Conservation (phyloP, 1,139 yeast genomes). For the Zygotorulaspora mrakii region DNA sequence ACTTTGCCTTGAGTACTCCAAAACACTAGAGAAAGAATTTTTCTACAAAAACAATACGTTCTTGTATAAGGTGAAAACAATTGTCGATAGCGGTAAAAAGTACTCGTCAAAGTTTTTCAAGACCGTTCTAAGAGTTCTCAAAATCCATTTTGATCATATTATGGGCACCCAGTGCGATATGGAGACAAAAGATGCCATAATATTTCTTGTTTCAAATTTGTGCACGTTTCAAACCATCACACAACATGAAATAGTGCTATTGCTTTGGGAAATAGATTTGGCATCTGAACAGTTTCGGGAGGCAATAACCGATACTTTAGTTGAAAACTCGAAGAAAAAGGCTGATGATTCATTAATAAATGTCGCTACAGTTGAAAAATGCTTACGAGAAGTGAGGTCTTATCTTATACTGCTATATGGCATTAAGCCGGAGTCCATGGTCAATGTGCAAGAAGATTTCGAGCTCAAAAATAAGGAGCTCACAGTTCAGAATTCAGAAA, state of each 20-base stretch:
- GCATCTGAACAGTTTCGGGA: slow-evolving; percentile 29
- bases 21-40: slow-evolving; percentile 11
- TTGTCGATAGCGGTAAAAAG: slow-evolving; percentile 21
- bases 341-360: slow-evolving; percentile 4
- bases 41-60: slow-evolving; percentile 28
- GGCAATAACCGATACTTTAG: slow-evolving; percentile 19
- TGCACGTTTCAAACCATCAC: slow-evolving; percentile 21
- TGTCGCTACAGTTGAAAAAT: slow-evolving; percentile 12
- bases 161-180: slow-evolving; percentile 8
- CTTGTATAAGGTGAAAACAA: slow-evolving; percentile 18
- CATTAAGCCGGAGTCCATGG: slow-evolving; percentile 15
- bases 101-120: slow-evolving; percentile 21
- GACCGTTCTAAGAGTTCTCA: slow-evolving; percentile 19
- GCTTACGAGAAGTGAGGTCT: slow-evolving; percentile 14
- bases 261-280: slow-evolving; percentile 24
- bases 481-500: background rate
- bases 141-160: slow-evolving; percentile 14
- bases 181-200: slow-evolving; percentile 15
- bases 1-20: slow-evolving; percentile 48
- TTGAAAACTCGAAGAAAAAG: slow-evolving; percentile 5
- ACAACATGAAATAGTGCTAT: slow-evolving; percentile 22
- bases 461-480: slow-evolving; percentile 18
- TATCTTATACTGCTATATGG: slow-evolving; percentile 19
- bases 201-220: slow-evolving; percentile 27
- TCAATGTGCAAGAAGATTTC: slow-evolving; percentile 15